Evolutionary conservation across 2,329 filamentous ascomycete genomes (phyloP), one percentile per base, ranked within the genome.

Genomic region (Sporothrix protearum): DNA sequence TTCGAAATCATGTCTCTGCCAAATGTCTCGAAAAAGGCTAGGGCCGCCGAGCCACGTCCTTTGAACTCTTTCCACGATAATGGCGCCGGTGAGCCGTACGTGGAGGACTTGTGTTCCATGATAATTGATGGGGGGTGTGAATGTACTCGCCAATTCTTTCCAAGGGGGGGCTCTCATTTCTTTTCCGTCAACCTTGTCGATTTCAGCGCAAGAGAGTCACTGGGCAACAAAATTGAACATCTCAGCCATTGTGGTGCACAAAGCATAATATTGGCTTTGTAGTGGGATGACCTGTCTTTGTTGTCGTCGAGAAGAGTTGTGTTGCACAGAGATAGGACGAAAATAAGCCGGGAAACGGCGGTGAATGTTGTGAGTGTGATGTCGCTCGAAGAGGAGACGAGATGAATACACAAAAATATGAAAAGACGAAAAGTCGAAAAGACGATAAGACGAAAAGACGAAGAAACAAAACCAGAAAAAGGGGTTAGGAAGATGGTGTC

Each of bases 1-100:
- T 19, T 63, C 59, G 22, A 28, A 36, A 42, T 64, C 3, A 64
- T 64, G 59, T 64, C 59, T 64, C 22, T 64, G 10, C 59, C 36
- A 45, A 45, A 36, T 64, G 59, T 64, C 59, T 45, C 59, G 36
- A 19, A 39, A 39, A 63, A 16, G 59, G 59, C 59, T 14, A 22
- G 59, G 36, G 19, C 36, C 19, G 10, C 16, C 33, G 53, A 63
- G 57, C 33, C 7, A 16, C 1, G 57, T 63, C n/a, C 42, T 63
- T 7, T 10, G 36, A n/a, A n/a, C n/a, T n/a, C n/a, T n/a, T n/a
- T n/a, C n/a, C n/a, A n/a, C 33, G 36, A 42, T 25, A n/a, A 36
- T 42, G 5, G n/a, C 10, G 42, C 33, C 9, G 19, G n/a, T 9
- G 10, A 28, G 19, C 22, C 10, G 12, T 25, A 10, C 57, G 57